Percentiles rank a stretch among this genome's conserved stretches.
Conservation (phyloP, 768 basidiomycete genomes). For the Amyloporia xantha region DNA sequence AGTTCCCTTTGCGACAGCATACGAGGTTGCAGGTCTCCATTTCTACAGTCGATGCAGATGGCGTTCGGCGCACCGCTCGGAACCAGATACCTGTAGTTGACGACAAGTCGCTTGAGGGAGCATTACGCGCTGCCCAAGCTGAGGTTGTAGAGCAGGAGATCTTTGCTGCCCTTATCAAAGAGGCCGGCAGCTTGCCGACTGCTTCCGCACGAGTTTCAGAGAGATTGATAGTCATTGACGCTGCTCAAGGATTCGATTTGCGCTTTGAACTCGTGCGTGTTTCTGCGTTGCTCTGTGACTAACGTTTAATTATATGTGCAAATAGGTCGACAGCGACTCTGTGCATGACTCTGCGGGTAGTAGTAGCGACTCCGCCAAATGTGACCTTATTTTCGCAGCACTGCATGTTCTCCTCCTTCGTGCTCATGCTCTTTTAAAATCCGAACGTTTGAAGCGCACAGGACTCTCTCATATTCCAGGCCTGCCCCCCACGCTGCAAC, state of each 20-base stretch:
- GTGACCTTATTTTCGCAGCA: conserved; percentile 62
- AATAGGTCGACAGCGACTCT: conserved; percentile 24
- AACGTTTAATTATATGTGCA: neutral
- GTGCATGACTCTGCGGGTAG: neutral
- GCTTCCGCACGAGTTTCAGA: conserved; percentile 77
- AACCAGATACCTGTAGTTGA: conserved; percentile 31
- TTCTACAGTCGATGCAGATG: conserved; percentile 27
- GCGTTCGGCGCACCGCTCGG: conserved; percentile 27
- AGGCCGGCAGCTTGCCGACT: conserved; percentile 71
- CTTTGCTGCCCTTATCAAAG: conserved; percentile 64
- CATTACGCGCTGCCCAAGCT: conserved; percentile 53
- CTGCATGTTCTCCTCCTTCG: conserved; percentile 62
- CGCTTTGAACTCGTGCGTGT: conserved; percentile 64
- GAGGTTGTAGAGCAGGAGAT: conserved; percentile 80
- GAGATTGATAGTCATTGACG: conserved; percentile 67
- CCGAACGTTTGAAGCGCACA: conserved; percentile 28
- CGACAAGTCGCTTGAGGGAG: conserved; percentile 38
- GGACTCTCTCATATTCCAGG: conserved; percentile 19
- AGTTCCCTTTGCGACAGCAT: conserved; percentile 60
- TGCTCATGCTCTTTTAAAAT: conserved; percentile 45
- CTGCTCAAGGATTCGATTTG: conserved; percentile 63
- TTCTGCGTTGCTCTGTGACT: neutral
- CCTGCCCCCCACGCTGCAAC: conserved; percentile 11
- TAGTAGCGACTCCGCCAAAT: conserved; percentile 25
- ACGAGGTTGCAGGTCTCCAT: conserved; percentile 61